These are phyloP conservation scores for Kluyveromyces siamensis DNA, from an alignment of 805 yeast species.

Conservation along the genomic window DNA sequence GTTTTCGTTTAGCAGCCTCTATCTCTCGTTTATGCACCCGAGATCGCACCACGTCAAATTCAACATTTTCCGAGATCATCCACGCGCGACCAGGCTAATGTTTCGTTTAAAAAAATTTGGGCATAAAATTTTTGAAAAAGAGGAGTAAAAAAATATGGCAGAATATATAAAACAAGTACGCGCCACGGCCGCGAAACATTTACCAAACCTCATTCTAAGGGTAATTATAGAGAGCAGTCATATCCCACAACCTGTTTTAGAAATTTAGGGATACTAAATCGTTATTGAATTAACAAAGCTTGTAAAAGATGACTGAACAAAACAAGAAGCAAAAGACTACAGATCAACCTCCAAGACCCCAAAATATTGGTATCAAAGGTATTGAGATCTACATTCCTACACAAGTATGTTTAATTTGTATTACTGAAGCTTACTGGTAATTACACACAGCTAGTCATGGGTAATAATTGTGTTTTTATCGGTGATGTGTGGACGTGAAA, in stretches of 20 bases:
- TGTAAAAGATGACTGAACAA: constrained; percentile 16
- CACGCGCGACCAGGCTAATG: neutral
- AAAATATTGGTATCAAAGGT: constrained; percentile 94
- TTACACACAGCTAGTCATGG: too few relatives aligned
- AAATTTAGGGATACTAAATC: neutral
- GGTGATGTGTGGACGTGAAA: neutral
- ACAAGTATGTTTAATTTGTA: constrained; percentile 34
- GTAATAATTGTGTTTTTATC: too few relatives aligned
- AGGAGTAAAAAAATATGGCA: neutral
- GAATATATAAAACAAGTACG: neutral
- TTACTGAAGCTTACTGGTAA: too few relatives aligned
- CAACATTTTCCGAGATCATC: neutral
- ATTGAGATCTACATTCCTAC: constrained; percentile 86
- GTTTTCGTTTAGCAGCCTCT: neutral
- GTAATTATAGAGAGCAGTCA: too few relatives aligned
- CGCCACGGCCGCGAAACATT: neutral
- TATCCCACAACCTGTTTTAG: too few relatives aligned
- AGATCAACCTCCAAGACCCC: constrained; percentile 37
- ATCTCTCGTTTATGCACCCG: neutral
- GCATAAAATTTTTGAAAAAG: neutral
- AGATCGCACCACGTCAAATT: neutral
- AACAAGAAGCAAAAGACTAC: constrained; percentile 23
- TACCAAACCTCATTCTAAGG: too few relatives aligned
- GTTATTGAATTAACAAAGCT: neutral
- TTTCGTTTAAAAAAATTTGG: neutral